phyloP scores from a whole-genome alignment of 2,329 filamentous ascomycete species.

The Fusarium tanahbumbuense region DNA sequence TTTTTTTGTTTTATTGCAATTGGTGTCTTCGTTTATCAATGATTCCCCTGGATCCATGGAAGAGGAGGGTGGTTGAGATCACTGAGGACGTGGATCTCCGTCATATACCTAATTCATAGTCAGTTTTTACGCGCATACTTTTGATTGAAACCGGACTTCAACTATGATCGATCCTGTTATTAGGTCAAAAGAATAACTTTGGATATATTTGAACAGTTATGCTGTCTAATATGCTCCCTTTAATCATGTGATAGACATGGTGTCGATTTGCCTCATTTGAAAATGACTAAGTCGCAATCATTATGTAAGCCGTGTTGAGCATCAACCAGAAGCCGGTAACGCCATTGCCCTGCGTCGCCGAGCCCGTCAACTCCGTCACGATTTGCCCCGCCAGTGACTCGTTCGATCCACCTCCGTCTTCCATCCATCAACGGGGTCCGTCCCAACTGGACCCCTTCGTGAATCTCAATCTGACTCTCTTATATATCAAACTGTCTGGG shows the following conservation, averaged over 20 bases:
- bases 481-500: constrained; percentile 17
- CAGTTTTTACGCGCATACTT: constrained; percentile 41
- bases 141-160: constrained; percentile 44
- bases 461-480: constrained; percentile 28
- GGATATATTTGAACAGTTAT: constrained; percentile 11
- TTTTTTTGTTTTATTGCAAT: constrained; percentile 49
- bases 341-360: constrained; percentile 33
- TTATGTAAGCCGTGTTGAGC: constrained; percentile 11
- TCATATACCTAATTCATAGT: constrained; percentile 54
- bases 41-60: constrained; percentile 54
- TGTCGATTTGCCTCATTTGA: background rate
- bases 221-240: background rate
- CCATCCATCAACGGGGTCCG: constrained; percentile 52
- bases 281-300: constrained; percentile 34
- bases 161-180: constrained; percentile 39
- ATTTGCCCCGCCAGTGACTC: constrained; percentile 55
- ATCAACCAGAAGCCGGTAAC: constrained; percentile 12
- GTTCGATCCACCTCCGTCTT: constrained; percentile 47
- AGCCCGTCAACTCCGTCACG: constrained; percentile 46
- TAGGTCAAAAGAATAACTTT: constrained; percentile 31
- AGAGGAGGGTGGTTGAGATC: constrained; percentile 48
- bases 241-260: constrained; percentile 16
- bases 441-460: constrained; percentile 51
- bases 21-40: constrained; percentile 55
- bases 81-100: constrained; percentile 48